Base-by-base conservation (phyloP, 2,329 filamentous ascomycete species). In the Pestalotiopsis sp. region DNA sequence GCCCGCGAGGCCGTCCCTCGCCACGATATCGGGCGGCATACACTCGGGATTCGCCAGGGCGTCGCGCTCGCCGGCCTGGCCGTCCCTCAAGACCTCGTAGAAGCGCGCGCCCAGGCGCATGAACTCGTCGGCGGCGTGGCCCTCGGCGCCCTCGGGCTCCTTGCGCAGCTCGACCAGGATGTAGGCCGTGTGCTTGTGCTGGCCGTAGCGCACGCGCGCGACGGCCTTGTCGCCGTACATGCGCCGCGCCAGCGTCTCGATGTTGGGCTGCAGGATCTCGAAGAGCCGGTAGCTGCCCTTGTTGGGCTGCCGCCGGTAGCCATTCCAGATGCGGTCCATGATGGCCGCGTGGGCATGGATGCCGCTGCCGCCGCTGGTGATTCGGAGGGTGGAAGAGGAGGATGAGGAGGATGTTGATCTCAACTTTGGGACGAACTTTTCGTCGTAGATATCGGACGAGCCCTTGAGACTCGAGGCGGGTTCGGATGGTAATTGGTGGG, bases 51-150 rank as follows among this genome's bases (percentile, higher is more conserved):
- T 11, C 1, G 38, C 58, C 4, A 67, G 62, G 12, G 56, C 58
- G 23, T 38, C 66, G 27, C 63, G 45, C 63, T 70, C 67, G 39
- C 39, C 57, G 17, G 62, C 69, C 45, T 49, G 49, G 2, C 62
- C 56, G 38, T 67, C 64, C 38, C 64, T 60, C 17, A 70, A 45
- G 9, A 68, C 69, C 58, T 68, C 69, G 64, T 70, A 70, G 41
- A 70, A 67, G 58, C 59, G 57, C 11, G 69, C 67, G 49, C 56
- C 68, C 63, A 70, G 69, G 27, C 36, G 57, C 60, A 62, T 61
- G 49, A 70, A 66, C 31, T 65, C 66, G 39, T 68, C 66, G 31
- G 62, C 38, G 4, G 67, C 66, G 17, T 41, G 60, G 6, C 67
- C 69, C 58, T 68, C 63, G 56, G 69, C 69, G 56, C 69, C 69